phyloP scores from a whole-genome alignment of 805 yeast genomes.

The Wickerhamiella qilinensis region DNA sequence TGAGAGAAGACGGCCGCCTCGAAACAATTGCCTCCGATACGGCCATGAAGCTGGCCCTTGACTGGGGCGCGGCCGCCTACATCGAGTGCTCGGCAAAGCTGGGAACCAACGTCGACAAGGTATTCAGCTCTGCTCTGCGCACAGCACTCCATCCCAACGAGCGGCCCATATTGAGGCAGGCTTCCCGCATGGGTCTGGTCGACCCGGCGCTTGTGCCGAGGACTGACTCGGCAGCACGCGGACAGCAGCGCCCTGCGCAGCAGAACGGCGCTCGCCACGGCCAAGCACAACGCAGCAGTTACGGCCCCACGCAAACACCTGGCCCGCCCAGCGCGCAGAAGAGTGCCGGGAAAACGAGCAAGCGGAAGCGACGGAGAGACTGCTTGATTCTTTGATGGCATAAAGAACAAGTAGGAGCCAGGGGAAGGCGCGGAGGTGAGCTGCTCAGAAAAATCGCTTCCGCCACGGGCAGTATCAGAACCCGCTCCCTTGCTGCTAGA shows the following conservation, averaged over 20 bases:
- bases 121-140: slow-evolving; percentile 46
- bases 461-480: no score
- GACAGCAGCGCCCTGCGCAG: not conserved
- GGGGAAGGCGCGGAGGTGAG: no score
- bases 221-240: not conserved
- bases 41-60: slow-evolving; percentile 38
- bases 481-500: no score
- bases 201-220: not conserved
- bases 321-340: no score
- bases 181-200: not conserved
- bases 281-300: no score
- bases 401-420: no score
- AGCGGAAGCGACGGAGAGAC: no score
- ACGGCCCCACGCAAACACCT: no score
- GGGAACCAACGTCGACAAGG: slow-evolving; percentile 46
- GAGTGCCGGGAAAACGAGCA: no score
- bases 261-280: no score
- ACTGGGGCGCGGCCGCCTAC: slow-evolving; percentile 54
- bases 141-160: slow-evolving; percentile 14
- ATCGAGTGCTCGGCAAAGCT: slow-evolving; percentile 66
- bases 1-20: slow-evolving; percentile 17
- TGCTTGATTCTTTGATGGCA: no score
- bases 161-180: not conserved
- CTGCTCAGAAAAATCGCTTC: no score
- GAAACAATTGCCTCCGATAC: slow-evolving; percentile 22